These are phyloP conservation scores for Xerocomus potaroensis DNA, from an alignment of 768 basidiomycete genomes.

Conservation along the genomic window DNA sequence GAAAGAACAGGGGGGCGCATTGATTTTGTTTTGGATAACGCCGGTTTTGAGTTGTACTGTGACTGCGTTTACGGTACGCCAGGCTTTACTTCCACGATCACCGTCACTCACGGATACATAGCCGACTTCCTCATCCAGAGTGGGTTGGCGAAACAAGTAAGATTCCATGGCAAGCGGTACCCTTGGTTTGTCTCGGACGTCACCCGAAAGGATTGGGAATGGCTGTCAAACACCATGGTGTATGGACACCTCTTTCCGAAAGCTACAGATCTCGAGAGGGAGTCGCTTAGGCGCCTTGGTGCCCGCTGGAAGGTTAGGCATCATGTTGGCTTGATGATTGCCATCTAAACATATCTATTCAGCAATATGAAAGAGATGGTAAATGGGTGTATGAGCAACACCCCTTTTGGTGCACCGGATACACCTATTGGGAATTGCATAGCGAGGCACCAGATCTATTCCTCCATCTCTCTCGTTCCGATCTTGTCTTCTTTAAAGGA, in stretches of 20 bases:
- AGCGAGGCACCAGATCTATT: slow-evolving; percentile 87
- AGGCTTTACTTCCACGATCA: not conserved
- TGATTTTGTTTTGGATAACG: slow-evolving; percentile 83
- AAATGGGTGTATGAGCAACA: slow-evolving; percentile 95
- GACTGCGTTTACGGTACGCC: slow-evolving; percentile 78
- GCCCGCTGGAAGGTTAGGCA: slow-evolving; percentile 77
- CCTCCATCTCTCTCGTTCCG: slow-evolving; percentile 83
- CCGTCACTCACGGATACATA: slow-evolving; percentile 24
- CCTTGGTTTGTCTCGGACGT: slow-evolving; percentile 96
- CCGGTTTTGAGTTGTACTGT: slow-evolving; percentile 80
- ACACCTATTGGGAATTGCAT: slow-evolving; percentile 87
- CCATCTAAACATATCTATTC: slow-evolving; percentile 2
- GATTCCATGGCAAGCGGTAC: slow-evolving; percentile 94
- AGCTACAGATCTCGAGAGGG: slow-evolving; percentile 72
- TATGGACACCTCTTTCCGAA: slow-evolving; percentile 91
- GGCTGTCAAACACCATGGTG: slow-evolving; percentile 84
- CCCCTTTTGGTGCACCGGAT: slow-evolving; percentile 95
- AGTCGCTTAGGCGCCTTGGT: slow-evolving; percentile 76
- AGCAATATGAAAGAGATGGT: slow-evolving; percentile 91
- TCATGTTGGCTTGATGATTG: not conserved
- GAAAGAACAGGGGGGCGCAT: slow-evolving; percentile 70
- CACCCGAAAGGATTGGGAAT: slow-evolving; percentile 91
- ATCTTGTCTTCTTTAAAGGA: slow-evolving; percentile 93
- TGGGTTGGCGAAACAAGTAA: slow-evolving; percentile 77
- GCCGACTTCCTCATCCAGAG: slow-evolving; percentile 94